Percentiles rank a stretch among this genome's conserved stretches.
Evolutionary conservation across 2,329 filamentous ascomycete genomes (phyloP).

Genomic region (Diaporthe citriasiana): DNA sequence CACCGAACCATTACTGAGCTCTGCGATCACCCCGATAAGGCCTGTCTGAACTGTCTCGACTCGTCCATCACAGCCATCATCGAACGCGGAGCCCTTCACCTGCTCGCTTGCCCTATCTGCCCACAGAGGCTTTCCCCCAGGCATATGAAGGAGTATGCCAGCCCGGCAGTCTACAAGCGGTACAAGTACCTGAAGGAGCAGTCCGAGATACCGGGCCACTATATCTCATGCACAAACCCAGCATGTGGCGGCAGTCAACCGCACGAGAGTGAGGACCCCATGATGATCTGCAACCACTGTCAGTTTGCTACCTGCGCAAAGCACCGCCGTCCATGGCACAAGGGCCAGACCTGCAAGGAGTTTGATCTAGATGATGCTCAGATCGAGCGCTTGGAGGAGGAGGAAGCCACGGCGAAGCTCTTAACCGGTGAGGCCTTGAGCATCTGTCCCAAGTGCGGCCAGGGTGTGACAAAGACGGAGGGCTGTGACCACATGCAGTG

Average conservation of each 20-base stretch:
- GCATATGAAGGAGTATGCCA: conserved; percentile 36
- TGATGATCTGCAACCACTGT: conserved; percentile 40
- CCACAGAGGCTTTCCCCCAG: conserved; percentile 29
- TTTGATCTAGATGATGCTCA: conserved; percentile 38
- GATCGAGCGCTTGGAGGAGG: conserved; percentile 41
- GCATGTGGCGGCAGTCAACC: conserved; percentile 38
- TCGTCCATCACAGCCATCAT: conserved; percentile 36
- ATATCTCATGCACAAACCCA: conserved; percentile 40
- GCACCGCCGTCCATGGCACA: conserved; percentile 40
- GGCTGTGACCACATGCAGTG: conserved; percentile 41
- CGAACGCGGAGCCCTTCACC: conserved; percentile 37
- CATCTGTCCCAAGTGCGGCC: conserved; percentile 41
- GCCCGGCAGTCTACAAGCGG: conserved; percentile 20
- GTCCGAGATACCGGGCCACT: conserved; percentile 40
- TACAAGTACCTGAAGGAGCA: conserved; percentile 39
- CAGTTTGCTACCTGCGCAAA: conserved; percentile 37
- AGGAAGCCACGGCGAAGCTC: conserved; percentile 41
- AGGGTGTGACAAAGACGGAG: conserved; percentile 40
- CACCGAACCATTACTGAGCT: conserved; percentile 14
- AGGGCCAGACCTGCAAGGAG: conserved; percentile 37
- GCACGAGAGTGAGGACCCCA: conserved; percentile 26
- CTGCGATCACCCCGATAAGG: conserved; percentile 40
- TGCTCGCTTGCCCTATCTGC: conserved; percentile 41
- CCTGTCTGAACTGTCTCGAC: conserved; percentile 40
- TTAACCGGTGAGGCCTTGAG: conserved; percentile 32